Evolutionary conservation across 176 grass and related monocot species (phyloP).

Genomic region (Otatea glauca): DNA sequence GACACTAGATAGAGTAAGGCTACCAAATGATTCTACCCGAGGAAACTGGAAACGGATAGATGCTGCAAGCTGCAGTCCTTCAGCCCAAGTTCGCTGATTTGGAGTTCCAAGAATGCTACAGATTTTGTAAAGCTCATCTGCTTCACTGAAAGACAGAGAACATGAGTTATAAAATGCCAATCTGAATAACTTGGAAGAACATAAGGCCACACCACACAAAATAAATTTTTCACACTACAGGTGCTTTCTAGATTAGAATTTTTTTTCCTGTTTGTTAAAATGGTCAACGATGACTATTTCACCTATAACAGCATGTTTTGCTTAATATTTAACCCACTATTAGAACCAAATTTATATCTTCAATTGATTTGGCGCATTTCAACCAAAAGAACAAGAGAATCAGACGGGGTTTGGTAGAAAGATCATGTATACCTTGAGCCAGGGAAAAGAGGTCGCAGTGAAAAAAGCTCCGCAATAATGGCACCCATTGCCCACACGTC

Average conservation of each 20-base stretch:
- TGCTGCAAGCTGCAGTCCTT: constrained; percentile 77
- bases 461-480: constrained; percentile 97
- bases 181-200: background rate
- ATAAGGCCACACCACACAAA: background rate
- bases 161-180: background rate
- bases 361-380: background rate
- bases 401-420: background rate
- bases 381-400: background rate
- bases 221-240: background rate
- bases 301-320: background rate
- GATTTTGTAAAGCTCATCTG: constrained; percentile 93
- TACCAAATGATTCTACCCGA: constrained; percentile 41
- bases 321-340: background rate
- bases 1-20: background rate
- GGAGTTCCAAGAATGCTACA: constrained; percentile 93
- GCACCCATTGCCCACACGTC: constrained; percentile 99
- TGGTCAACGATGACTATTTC: background rate
- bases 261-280: background rate
- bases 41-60: constrained; percentile 90
- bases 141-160: constrained; percentile 64
- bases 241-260: background rate
- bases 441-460: constrained; percentile 90
- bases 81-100: constrained; percentile 73
- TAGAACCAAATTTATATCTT: background rate
- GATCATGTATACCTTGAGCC: constrained; percentile 70